phyloP scores from a whole-genome alignment of 768 basidiomycete species.

The Lyophyllum semitale region DNA sequence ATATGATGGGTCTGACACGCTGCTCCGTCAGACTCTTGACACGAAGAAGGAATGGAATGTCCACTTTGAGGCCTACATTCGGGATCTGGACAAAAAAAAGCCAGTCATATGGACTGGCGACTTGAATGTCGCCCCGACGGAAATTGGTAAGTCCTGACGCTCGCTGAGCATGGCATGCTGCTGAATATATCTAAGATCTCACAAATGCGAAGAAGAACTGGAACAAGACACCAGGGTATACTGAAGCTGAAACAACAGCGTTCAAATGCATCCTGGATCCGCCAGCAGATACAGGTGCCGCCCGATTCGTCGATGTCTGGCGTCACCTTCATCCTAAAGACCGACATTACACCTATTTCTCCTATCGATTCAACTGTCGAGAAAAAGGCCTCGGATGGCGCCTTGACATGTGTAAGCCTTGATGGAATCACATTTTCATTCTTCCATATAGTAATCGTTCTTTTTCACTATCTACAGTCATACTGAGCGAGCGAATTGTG shows the following conservation, averaged over 20 bases:
- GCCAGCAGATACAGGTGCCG: slow-evolving; percentile 34
- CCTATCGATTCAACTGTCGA: slow-evolving; percentile 81
- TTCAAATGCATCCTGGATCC: slow-evolving; percentile 70
- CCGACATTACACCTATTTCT: slow-evolving; percentile 85
- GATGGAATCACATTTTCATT: background rate
- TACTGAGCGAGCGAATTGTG: slow-evolving; percentile 69
- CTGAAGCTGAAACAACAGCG: slow-evolving; percentile 76
- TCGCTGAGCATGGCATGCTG: background rate
- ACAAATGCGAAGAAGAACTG: slow-evolving; percentile 72
- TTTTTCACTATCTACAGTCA: slow-evolving; percentile 45
- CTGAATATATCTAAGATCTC: slow-evolving; percentile 48
- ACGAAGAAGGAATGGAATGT: slow-evolving; percentile 79
- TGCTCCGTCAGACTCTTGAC: slow-evolving; percentile 60
- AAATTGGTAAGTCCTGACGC: slow-evolving; percentile 44
- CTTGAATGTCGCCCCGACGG: slow-evolving; percentile 84
- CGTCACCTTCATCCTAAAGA: slow-evolving; percentile 64
- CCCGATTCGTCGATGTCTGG: slow-evolving; percentile 79
- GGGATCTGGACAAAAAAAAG: slow-evolving; percentile 72
- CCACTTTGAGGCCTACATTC: slow-evolving; percentile 75
- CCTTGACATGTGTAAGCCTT: slow-evolving; percentile 73
- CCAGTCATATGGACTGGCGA: slow-evolving; percentile 90
- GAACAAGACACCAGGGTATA: slow-evolving; percentile 89
- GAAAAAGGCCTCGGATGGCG: slow-evolving; percentile 85
- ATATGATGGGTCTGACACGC: background rate
- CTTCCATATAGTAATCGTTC: background rate